Evolutionary conservation across 1,139 yeast species (phyloP).

Genomic region (Geotrichum fermentans): DNA sequence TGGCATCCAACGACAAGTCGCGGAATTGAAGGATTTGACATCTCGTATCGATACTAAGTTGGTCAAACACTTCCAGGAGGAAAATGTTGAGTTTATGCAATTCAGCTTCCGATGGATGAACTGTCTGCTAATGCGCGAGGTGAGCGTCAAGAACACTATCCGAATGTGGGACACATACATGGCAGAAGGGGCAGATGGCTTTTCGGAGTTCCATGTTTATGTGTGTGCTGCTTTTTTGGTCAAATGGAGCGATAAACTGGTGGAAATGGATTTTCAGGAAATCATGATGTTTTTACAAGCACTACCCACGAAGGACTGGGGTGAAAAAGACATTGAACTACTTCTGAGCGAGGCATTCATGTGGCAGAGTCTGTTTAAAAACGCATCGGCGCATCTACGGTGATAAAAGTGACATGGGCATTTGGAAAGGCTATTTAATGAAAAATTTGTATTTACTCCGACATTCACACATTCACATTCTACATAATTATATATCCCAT

Average conservation of each 20-base stretch:
- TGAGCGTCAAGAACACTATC: constrained; percentile 68
- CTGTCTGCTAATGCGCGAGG: constrained; percentile 90
- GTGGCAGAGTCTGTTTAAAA: constrained; percentile 90
- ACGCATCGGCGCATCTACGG: constrained; percentile 57
- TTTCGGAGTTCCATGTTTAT: constrained; percentile 88
- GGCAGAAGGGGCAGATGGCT: constrained; percentile 82
- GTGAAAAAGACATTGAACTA: constrained; percentile 83
- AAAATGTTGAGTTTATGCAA: constrained; percentile 87
- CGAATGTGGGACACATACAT: constrained; percentile 98
- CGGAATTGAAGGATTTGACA: constrained; percentile 70
- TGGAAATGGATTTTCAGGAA: constrained; percentile 91
- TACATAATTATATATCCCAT: constrained; percentile 3
- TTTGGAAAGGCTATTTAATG: background rate
- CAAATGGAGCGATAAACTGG: constrained; percentile 72
- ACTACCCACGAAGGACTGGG: constrained; percentile 83
- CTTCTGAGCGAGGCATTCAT: constrained; percentile 91
- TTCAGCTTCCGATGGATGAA: constrained; percentile 99
- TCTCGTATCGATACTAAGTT: constrained; percentile 72
- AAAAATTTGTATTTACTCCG: background rate
- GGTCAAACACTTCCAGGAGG: constrained; percentile 67
- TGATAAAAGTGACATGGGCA: too few relatives aligned
- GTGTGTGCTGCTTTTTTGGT: constrained; percentile 97
- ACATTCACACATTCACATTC: background rate
- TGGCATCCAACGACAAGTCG: constrained; percentile 87
- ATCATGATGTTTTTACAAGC: constrained; percentile 83